Evolutionary conservation across 1,284 basidiomycete genomes (phyloP), one percentile per base, ranked within the genome.

Genomic region (Microbotryum intermedium): DNA sequence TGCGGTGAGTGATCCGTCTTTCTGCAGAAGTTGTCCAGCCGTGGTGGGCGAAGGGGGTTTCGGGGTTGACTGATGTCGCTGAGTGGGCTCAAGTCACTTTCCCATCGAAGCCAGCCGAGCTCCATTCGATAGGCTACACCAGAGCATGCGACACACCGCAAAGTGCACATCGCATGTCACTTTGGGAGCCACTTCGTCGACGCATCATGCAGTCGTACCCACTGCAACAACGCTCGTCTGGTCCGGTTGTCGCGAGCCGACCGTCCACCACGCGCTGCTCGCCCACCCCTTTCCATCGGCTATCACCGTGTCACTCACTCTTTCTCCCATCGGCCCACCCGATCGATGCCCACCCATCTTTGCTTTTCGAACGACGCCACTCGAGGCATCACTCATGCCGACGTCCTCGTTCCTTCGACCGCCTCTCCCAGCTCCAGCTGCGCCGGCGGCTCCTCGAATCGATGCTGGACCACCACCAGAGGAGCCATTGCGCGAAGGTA

Each of bases 321-420:
- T n/a, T 25, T 68, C 57, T 20, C 66, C 66, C 66, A 68, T 68
- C 10, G 66, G 66, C 9, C 59, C 55, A 20, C 28, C 25, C 42
- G 58, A 23, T 21, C 34, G 26, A 34, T 58, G 60, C 50, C 59
- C 45, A 5, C 66, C 60, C 29, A 53, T 50, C 30, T 59, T 47
- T 3, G 62, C 21, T n/a, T 45, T 55, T 4, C 46, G 50, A 2
- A 34, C 53, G 0, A 34, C 55, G n/a, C 58, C 59, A 18, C 39
- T 44, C n/a, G 25, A 25, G 3, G 39, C 55, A 21, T 68, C 66
- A 6, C 47, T 50, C 66, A 68, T 65, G 23, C 66, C 66, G 2
- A 66, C 54, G 30, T 68, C 66, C 50, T 68, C 66, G 34, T 62
- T 59, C 44, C 55, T 39, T 28, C 55, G 30, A 25, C 44, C 62